Evolutionary conservation across 176 grass and related monocot genomes (phyloP).

Genomic region (Eremochloa ophiuroides): DNA sequence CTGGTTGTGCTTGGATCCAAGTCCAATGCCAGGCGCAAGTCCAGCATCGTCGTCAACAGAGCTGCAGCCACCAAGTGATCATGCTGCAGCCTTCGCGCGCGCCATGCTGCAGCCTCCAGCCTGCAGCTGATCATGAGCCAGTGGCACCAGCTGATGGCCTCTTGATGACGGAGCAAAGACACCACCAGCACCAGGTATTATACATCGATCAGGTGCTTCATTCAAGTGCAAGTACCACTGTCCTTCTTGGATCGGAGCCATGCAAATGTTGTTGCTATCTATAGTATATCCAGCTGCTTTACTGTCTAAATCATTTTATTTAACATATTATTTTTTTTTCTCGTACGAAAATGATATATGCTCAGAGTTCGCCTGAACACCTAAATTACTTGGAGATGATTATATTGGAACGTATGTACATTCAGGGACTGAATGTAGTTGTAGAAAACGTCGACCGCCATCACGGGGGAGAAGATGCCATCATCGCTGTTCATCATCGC

Average conservation of each 20-base stretch:
- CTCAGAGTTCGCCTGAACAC: no score
- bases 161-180: constrained; percentile 2
- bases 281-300: background rate
- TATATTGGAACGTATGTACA: background rate
- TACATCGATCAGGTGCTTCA: background rate
- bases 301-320: background rate
- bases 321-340: no score
- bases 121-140: background rate
- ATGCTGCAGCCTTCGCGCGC: background rate
- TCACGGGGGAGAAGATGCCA: background rate
- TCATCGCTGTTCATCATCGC: background rate
- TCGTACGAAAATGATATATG: background rate
- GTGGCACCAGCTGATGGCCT: background rate
- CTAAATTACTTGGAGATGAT: no score
- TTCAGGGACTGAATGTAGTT: background rate
- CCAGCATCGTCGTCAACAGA: background rate
- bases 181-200: background rate
- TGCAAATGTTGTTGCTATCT: background rate
- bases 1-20: constrained; percentile 21
- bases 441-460: background rate
- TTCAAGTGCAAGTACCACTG: background rate
- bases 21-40: background rate
- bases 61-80: background rate
- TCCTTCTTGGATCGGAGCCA: background rate
- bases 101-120: background rate